These are phyloP conservation scores for Ceratopteris richardii DNA, from an alignment of 75 land plant genomes.

Conservation along the genomic window DNA sequence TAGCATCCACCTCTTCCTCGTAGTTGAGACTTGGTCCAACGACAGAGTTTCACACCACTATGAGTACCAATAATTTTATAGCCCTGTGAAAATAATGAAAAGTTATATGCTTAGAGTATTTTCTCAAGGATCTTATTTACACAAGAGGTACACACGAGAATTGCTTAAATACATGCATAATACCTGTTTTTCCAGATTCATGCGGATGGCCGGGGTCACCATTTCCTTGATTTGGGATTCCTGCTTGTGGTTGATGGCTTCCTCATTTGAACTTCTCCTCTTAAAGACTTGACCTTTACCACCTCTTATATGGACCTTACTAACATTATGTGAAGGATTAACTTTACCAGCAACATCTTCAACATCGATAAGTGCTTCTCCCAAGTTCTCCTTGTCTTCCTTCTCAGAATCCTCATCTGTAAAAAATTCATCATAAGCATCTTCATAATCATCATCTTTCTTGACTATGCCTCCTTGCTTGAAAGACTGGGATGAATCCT, in stretches of 20 bases:
- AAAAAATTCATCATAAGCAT: constrained; percentile 18
- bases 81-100: constrained; percentile 45
- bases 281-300: background rate
- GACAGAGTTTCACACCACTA: constrained; percentile 92
- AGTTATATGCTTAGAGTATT: background rate
- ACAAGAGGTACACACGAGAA: background rate
- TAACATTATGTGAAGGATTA: constrained; percentile 26
- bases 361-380: constrained; percentile 58
- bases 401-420: constrained; percentile 17
- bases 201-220: constrained; percentile 91
- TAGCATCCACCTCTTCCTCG: constrained; percentile 98
- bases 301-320: background rate
- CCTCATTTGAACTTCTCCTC: constrained; percentile 1
- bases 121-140: background rate
- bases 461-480: background rate
- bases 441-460: constrained; percentile 4
- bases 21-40: constrained; percentile 96
- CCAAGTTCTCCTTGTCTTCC: constrained; percentile 21
- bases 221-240: constrained; percentile 34
- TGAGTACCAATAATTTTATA: constrained; percentile 96
- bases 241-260: background rate
- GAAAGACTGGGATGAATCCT: background rate
- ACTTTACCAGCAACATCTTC: constrained; percentile 88
- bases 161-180: background rate
- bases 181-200: constrained; percentile 86